Base-by-base conservation (phyloP, 495 filamentous ascomycete species). In the Penicillium soppii region DNA sequence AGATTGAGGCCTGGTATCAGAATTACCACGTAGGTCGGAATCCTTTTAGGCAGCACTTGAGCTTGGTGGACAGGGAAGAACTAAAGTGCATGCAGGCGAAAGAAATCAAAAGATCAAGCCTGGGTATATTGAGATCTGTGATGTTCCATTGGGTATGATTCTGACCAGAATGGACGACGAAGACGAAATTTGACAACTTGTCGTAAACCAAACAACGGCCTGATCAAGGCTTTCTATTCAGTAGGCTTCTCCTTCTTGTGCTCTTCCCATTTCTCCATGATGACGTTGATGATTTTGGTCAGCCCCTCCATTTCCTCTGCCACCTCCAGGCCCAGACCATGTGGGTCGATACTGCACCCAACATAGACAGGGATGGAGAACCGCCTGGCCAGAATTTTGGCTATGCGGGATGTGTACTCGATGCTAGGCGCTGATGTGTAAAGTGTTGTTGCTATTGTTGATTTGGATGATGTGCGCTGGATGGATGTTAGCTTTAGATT, bases 291-390 rank as follows among this genome's bases (percentile, higher is more conserved):
- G 46, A 91, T 82, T 57, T 78, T 78, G 51, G 75, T 80, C 46
- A 97, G 80, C 2, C 86, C 91, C 59, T 94, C 91, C 87, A 96
- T 89, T 70, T 97, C 92, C 73, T 97, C 92, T 61, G 95, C 90
- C n/a, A 92, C 82, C 8, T 79, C 83, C 19, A 88, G 82, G 1
- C 87, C 88, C 36, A 90, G 77, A 7, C 79, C 84, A 1, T 82
- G 80, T 10, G 74, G 57, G 36, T 77, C 71, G 43, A 78, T 72
- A 58, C 81, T 87, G 37, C 88, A 94, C 7, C 89, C 88, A 30
- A 98, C 89, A 64, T 97, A 97, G 1, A 87, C 83, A 2, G 90
- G 90, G 42, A 78, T 78, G 23, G 68, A 71, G 39, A 84, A 83
- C 55, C 83, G 84, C 46, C 81, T 82, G 22, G 87, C 87, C 16